phyloP scores from a whole-genome alignment of 2,329 filamentous ascomycete genomes.

The Penicillium oxalicum region DNA sequence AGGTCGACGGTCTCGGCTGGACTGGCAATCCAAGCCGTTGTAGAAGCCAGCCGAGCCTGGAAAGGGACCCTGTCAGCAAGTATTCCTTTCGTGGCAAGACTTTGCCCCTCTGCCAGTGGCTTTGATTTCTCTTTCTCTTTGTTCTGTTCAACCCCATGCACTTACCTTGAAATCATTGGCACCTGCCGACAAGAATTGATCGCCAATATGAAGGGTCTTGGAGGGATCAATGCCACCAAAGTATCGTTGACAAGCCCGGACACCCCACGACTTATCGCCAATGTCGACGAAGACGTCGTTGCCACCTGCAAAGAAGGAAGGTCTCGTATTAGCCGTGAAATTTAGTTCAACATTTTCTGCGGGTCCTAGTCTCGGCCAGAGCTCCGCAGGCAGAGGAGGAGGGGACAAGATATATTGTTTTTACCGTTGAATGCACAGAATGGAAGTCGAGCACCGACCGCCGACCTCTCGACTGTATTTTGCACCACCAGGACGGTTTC shows the following conservation, averaged over 20 bases:
- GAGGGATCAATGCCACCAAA: constrained; percentile 70
- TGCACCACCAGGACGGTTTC: constrained; percentile 94
- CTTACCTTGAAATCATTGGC: constrained; percentile 90
- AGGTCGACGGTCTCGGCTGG: constrained; percentile 84
- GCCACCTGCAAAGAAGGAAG: constrained; percentile 49
- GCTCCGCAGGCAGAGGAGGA: background rate
- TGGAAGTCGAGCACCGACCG: constrained; percentile 63
- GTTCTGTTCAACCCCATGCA: too few relatives aligned
- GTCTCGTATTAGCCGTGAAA: background rate
- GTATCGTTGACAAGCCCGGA: constrained; percentile 84
- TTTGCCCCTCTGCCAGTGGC: too few relatives aligned
- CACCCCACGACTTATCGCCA: constrained; percentile 95
- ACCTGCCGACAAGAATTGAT: constrained; percentile 91
- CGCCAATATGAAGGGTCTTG: constrained; percentile 84
- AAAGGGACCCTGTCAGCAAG: too few relatives aligned
- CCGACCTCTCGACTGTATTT: constrained; percentile 78
- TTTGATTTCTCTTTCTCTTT: background rate
- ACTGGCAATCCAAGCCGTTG: constrained; percentile 94
- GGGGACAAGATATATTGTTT: background rate
- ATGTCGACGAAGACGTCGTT: constrained; percentile 98
- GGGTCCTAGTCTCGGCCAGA: background rate
- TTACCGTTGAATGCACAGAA: constrained; percentile 94
- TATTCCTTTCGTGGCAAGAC: too few relatives aligned
- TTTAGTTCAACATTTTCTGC: too few relatives aligned
- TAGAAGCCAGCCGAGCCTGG: constrained; percentile 74